Percentiles rank a stretch among this genome's conserved stretches.
phyloP scores from a whole-genome alignment of 306 rosid genomes.

The Quercus engelmannii region DNA sequence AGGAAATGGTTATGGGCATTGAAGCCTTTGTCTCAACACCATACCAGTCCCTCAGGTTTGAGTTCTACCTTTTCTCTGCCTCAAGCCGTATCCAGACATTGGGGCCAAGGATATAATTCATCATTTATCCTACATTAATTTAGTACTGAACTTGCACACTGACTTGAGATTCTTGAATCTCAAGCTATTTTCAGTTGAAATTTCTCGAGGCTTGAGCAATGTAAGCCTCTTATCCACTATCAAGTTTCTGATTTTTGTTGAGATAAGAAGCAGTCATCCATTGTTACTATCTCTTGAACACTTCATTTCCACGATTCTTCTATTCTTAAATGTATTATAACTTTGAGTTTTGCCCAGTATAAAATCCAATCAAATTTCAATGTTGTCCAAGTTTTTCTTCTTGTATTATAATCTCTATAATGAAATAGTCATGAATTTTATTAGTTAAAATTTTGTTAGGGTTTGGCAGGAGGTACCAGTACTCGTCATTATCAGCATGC shows the following conservation, averaged over 20 bases:
- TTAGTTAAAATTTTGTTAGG: constrained; percentile 41
- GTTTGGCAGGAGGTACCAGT: constrained; percentile 97
- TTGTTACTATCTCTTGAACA: constrained; percentile 3
- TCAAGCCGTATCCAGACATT: neutral
- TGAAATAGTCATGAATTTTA: constrained; percentile 5
- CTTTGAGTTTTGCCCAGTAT: neutral
- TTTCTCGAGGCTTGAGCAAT: constrained; percentile 10
- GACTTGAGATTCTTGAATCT: neutral
- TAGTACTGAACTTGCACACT: constrained; percentile 4
- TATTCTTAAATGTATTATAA: constrained; percentile 1
- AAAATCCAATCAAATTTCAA: neutral
- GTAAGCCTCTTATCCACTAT: neutral
- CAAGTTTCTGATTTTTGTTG: neutral
- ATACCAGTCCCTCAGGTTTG: too few species aligned
- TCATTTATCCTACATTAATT: neutral
- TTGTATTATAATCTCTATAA: neutral
- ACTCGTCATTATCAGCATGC: constrained; percentile 92
- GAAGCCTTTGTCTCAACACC: too few species aligned
- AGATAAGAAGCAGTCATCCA: neutral
- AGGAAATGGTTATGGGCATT: too few species aligned
- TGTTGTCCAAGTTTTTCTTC: neutral
- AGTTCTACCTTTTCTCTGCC: too few species aligned
- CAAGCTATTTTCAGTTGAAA: neutral
- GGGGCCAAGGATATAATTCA: neutral
- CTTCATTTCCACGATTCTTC: neutral